Base-by-base conservation (phyloP, 176 grass and related monocot genomes). In the Eleusine coracana region DNA sequence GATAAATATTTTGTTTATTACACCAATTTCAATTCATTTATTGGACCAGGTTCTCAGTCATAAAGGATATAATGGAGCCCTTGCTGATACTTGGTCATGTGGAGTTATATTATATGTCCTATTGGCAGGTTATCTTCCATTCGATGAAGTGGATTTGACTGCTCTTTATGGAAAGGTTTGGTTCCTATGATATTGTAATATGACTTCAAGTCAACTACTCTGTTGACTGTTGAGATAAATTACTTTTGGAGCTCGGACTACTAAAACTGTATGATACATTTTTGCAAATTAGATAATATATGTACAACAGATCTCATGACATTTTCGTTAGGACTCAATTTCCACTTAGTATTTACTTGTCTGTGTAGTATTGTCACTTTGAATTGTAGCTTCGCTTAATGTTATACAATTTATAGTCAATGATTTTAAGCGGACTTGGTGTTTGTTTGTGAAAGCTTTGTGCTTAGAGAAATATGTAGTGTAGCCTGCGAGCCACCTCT, bases 71-170 rank as follows among this genome's bases (percentile, higher is more conserved):
- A 85, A 98, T 88, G 92, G 96, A 70, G 91, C 96, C 15, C 75
- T 98, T 91, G 96, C 96, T 82, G 96, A 98, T 92, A 92, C 87
- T 65, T 98, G 96, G 96, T 98, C 96, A 49, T 98, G 96, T 92
- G 96, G 96, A 77, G 89, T 98, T 68, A 95, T 98, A 84, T 71
- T 98, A 45, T 98, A 95, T 88, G 96, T 98, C 78, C 70, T 98
- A 58, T 84, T 95, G 87, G 92, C 96, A 29, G 96, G 96, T 77
- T 98, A 91, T 88, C 96, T 98, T 94, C 96, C 96, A 84, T 98
- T 98, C 50, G 96, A 98, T 83, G 96, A 98, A 85, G 85, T 88
- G 78, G 92, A 98, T 90, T 92, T 98, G 89, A 91, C 92, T 85
- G 93, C 96, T 51, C 96, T 98, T 71, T 98, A 98, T 85, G 83